A percentile compares a stretch with the other conserved stretches of the same genome.
These are phyloP conservation scores for Candida vartiovaarae DNA, from an alignment of 805 yeast species.

Conservation along the genomic window DNA sequence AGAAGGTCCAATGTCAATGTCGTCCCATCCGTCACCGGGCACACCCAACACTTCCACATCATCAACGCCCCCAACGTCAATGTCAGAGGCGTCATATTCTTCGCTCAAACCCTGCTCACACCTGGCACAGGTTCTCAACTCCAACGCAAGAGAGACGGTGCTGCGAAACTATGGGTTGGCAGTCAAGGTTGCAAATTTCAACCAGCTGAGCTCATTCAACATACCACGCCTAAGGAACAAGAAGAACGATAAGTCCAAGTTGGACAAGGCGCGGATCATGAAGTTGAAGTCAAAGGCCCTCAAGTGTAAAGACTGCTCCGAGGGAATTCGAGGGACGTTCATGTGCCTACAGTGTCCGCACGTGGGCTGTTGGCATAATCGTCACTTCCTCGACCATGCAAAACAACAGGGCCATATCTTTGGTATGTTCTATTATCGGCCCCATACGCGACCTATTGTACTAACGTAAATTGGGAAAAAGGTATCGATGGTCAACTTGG, in stretches of 20 bases:
- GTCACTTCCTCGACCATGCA: constrained; percentile 43
- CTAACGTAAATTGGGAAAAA: not conserved
- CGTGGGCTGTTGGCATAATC: constrained; percentile 56
- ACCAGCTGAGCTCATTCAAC: constrained; percentile 2
- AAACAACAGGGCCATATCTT: constrained; percentile 42
- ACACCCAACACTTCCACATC: not conserved
- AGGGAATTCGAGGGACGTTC: constrained; percentile 31
- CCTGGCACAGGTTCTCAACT: constrained; percentile 20
- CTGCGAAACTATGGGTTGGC: constrained; percentile 22
- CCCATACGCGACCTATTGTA: too few species aligned
- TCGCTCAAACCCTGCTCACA: constrained; percentile 21
- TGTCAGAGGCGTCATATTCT: constrained; percentile 1
- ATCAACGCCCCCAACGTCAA: constrained; percentile 1
- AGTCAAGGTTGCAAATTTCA: constrained; percentile 16
- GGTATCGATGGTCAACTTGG: constrained; percentile 61
- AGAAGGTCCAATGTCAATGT: not conserved
- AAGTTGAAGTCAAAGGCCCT: constrained; percentile 37
- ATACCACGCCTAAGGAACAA: constrained; percentile 6
- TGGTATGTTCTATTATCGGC: constrained; percentile 28
- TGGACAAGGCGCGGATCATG: constrained; percentile 32
- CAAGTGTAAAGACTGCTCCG: constrained; percentile 44
- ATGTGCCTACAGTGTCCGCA: constrained; percentile 76
- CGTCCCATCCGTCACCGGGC: constrained; percentile 1
- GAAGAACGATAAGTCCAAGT: constrained; percentile 10
- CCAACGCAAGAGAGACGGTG: constrained; percentile 22